Evolutionary conservation across 2,329 filamentous ascomycete species (phyloP).

Genomic region (Calonectria montana): DNA sequence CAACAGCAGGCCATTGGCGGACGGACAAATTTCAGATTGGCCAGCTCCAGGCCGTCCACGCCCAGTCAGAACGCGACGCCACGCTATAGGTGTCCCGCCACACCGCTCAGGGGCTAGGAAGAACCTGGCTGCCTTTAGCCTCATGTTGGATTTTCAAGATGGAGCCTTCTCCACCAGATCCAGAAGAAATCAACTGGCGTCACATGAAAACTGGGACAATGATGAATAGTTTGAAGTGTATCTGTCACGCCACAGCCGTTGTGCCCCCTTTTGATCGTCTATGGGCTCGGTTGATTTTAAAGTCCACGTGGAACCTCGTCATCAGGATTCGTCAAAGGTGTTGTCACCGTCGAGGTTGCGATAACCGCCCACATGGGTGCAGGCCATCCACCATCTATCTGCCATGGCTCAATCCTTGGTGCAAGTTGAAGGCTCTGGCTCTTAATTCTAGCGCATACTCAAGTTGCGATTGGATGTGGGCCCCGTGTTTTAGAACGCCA

Average conservation of each 20-base stretch:
- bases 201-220: constrained; percentile 7
- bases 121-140: constrained; percentile 15
- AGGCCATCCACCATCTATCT: background rate
- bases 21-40: constrained; percentile 22
- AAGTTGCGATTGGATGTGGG: constrained; percentile 6
- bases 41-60: background rate
- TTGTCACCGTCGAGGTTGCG: background rate
- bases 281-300: background rate
- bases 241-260: constrained; percentile 3
- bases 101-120: constrained; percentile 38
- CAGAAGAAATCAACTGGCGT: background rate
- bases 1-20: background rate
- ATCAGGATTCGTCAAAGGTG: background rate
- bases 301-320: constrained; percentile 4
- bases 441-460: background rate
- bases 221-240: background rate
- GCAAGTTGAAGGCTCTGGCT: background rate
- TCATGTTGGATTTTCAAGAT: constrained; percentile 9
- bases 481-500: background rate
- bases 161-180: constrained; percentile 8
- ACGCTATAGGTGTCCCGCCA: constrained; percentile 33
- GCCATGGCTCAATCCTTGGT: background rate
- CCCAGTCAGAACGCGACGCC: constrained; percentile 12
- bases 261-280: background rate
- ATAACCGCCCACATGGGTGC: background rate